A percentile compares a stretch with the other conserved stretches of the same genome.
These are phyloP conservation scores for Phylloporus sp. DNA, from an alignment of 768 basidiomycete species.

Conservation along the genomic window DNA sequence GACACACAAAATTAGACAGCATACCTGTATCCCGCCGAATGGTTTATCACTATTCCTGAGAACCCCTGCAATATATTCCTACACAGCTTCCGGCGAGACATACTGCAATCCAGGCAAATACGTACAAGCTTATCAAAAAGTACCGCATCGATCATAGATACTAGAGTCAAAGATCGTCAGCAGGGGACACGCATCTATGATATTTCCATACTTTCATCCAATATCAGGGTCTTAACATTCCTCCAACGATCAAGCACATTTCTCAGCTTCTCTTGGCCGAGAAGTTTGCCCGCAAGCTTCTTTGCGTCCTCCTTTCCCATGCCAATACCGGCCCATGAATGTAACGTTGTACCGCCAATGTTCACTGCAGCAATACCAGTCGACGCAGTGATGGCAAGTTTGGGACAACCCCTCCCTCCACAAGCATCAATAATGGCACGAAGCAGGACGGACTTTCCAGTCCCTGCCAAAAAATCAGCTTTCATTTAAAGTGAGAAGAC, in stretches of 20 bases:
- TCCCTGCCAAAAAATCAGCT: slow-evolving; percentile 41
- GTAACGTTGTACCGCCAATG: slow-evolving; percentile 77
- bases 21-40: slow-evolving; percentile 86
- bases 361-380: slow-evolving; percentile 80
- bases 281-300: slow-evolving; percentile 52
- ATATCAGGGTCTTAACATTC: slow-evolving; percentile 59
- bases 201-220: slow-evolving; percentile 71
- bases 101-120: slow-evolving; percentile 27
- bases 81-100: slow-evolving; percentile 26
- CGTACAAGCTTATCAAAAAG: slow-evolving; percentile 79
- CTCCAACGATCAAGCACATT: slow-evolving; percentile 59
- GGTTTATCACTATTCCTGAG: slow-evolving; percentile 52
- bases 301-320: slow-evolving; percentile 58
- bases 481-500: neutral
- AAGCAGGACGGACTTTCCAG: slow-evolving; percentile 81
- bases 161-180: slow-evolving; percentile 34
- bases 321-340: slow-evolving; percentile 81
- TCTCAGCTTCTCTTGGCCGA: slow-evolving; percentile 36
- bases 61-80: slow-evolving; percentile 62
- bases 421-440: slow-evolving; percentile 63
- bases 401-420: slow-evolving; percentile 32
- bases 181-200: neutral
- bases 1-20: neutral
- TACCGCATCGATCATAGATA: slow-evolving; percentile 84
- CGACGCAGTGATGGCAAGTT: slow-evolving; percentile 74